Conservation (phyloP, 2,329 filamentous ascomycete genomes). For the Trichoderma lentiforme region DNA sequence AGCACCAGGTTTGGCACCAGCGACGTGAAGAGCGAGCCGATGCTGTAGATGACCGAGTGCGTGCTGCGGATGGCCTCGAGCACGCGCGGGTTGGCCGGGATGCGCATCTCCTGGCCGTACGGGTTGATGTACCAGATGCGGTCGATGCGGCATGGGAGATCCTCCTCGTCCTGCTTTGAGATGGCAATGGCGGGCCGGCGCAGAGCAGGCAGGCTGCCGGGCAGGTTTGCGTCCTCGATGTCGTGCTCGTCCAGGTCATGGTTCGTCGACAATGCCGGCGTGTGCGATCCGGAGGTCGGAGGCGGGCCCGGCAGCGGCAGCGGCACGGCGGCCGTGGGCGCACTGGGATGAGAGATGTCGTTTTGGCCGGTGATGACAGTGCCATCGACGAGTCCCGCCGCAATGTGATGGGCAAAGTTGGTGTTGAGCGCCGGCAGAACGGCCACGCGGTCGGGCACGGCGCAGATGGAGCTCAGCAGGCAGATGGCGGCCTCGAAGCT, state of each 20-base stretch:
- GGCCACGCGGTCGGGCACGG: slow-evolving; percentile 70
- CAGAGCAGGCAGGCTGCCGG: slow-evolving; percentile 75
- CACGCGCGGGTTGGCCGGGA: slow-evolving; percentile 77
- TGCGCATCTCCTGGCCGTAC: slow-evolving; percentile 92
- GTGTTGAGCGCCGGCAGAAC: slow-evolving; percentile 91
- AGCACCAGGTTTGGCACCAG: slow-evolving; percentile 81
- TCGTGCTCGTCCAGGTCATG: slow-evolving; percentile 56
- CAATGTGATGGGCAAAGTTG: slow-evolving; percentile 94
- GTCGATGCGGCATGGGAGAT: slow-evolving; percentile 72
- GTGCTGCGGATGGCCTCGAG: slow-evolving; percentile 63
- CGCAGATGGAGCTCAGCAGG: slow-evolving; percentile 79
- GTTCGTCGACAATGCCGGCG: slow-evolving; percentile 34
- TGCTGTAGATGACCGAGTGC: slow-evolving; percentile 78
- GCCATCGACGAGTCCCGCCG: slow-evolving; percentile 73
- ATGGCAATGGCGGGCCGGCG: slow-evolving; percentile 79
- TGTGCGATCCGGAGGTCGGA: slow-evolving; percentile 24
- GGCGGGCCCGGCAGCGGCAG: slow-evolving; percentile 25
- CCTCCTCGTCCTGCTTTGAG: slow-evolving; percentile 70
- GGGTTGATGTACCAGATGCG: slow-evolving; percentile 97
- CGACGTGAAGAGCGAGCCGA: slow-evolving; percentile 90
- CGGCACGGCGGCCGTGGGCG: slow-evolving; percentile 49
- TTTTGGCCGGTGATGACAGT: slow-evolving; percentile 86
- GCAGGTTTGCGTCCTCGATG: slow-evolving; percentile 77
- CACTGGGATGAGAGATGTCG: slow-evolving; percentile 80
- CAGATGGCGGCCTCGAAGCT: slow-evolving; percentile 93